These are phyloP conservation scores for Fusarium sambucinum DNA, from an alignment of 2,329 filamentous ascomycete species.

Conservation along the genomic window DNA sequence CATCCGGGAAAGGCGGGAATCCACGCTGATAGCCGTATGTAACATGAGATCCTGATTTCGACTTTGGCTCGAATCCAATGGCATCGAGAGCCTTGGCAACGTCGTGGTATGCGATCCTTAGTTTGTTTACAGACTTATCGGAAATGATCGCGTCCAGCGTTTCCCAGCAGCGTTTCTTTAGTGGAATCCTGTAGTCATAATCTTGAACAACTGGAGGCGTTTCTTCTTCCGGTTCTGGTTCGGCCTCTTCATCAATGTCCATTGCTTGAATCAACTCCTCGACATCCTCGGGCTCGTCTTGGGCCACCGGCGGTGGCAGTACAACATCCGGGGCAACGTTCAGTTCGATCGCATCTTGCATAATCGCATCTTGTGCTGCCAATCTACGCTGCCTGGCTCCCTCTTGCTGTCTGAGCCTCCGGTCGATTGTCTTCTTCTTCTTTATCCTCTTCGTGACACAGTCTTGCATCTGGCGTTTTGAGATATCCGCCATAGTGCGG, in stretches of 20 bases:
- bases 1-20: neutral
- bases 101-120: neutral
- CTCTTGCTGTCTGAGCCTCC: neutral
- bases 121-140: conserved; percentile 6
- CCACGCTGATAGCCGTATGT: neutral
- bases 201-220: conserved; percentile 25
- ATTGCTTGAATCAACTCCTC: neutral
- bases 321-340: neutral
- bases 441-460: neutral
- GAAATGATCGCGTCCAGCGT: neutral
- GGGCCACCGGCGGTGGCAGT: neutral
- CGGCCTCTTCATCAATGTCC: neutral
- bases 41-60: neutral
- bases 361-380: neutral
- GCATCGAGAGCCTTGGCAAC: neutral
- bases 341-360: neutral
- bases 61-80: neutral
- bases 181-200: neutral
- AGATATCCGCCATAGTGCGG: neutral
- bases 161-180: conserved; percentile 36
- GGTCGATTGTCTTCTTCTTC: neutral
- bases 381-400: neutral
- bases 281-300: neutral
- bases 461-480: neutral
- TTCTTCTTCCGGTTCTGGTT: neutral